A percentile compares a stretch with the other conserved stretches of the same genome.
Conservation (phyloP, 202 grass and related monocot species). For the Panicum virgatum region DNA sequence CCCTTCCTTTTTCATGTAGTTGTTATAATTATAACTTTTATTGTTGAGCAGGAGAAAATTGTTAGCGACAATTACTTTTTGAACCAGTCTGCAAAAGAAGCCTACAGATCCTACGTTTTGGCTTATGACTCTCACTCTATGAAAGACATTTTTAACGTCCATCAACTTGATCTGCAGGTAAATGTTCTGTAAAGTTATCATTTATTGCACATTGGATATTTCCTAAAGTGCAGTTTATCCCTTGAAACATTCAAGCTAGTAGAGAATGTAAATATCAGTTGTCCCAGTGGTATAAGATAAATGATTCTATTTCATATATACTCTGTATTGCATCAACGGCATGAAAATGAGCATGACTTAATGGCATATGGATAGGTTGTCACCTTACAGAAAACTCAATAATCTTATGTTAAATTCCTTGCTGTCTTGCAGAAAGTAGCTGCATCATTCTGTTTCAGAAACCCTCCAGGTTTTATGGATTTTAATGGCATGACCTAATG, state of each 20-base stretch:
- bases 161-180: constrained; percentile 91
- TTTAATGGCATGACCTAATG: too few relatives aligned
- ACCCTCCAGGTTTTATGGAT: too few relatives aligned
- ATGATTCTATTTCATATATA: not conserved
- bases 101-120: constrained; percentile 87
- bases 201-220: not conserved
- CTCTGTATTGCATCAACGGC: not conserved
- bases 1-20: not conserved
- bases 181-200: constrained; percentile 3
- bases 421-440: not conserved
- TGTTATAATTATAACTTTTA: constrained; percentile 19
- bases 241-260: not conserved
- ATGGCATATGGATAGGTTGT: not conserved
- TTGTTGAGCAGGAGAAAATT: constrained; percentile 77
- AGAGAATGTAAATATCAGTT: not conserved
- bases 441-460: too few relatives aligned
- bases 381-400: not conserved
- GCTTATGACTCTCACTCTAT: constrained; percentile 93
- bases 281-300: too few relatives aligned
- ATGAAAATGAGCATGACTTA: not conserved
- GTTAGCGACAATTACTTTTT: constrained; percentile 84
- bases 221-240: not conserved
- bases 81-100: constrained; percentile 89
- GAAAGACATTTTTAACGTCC: constrained; percentile 94
- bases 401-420: not conserved